A percentile compares a stretch with the other conserved stretches of the same genome.
These are phyloP conservation scores for Phytophthora cactorum DNA, from an alignment of 352 stramenopile genomes.

Conservation along the genomic window DNA sequence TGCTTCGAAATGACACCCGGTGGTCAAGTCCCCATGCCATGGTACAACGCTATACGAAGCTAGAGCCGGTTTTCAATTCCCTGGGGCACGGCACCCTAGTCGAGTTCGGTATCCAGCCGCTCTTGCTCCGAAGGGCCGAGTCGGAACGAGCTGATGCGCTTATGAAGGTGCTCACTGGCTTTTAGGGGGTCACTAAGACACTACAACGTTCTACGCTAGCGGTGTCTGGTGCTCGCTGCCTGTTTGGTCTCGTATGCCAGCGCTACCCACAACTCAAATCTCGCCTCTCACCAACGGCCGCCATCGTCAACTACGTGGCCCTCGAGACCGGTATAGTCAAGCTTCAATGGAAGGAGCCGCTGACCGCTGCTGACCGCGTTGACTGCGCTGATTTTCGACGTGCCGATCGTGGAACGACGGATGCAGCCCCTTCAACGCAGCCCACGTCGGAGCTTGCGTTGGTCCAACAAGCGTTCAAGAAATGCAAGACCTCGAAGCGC, in stretches of 20 bases:
- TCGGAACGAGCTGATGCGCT: background rate
- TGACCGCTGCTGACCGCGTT: conserved; percentile 3
- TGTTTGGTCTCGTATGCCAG: background rate
- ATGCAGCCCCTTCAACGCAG: background rate
- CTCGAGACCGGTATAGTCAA: conserved; percentile 18
- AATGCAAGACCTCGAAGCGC: background rate
- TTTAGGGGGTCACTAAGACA: background rate
- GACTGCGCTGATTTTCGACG: conserved; percentile 7
- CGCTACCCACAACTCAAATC: conserved; percentile 10
- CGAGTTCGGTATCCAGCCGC: background rate
- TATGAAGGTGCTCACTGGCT: background rate
- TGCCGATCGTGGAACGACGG: background rate
- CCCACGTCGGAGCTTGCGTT: conserved; percentile 2
- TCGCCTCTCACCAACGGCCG: conserved; percentile 1
- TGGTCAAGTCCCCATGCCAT: background rate
- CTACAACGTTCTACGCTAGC: background rate
- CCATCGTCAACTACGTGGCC: conserved; percentile 15
- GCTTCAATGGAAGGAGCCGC: conserved; percentile 6
- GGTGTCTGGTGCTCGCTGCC: background rate
- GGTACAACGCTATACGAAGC: background rate
- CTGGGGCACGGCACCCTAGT: background rate
- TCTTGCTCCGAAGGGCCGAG: background rate
- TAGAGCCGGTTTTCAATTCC: background rate
- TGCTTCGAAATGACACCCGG: background rate
- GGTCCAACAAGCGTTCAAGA: conserved; percentile 10